Conservation (phyloP, 2,329 filamentous ascomycete genomes). For the Botrytis tulipae region DNA sequence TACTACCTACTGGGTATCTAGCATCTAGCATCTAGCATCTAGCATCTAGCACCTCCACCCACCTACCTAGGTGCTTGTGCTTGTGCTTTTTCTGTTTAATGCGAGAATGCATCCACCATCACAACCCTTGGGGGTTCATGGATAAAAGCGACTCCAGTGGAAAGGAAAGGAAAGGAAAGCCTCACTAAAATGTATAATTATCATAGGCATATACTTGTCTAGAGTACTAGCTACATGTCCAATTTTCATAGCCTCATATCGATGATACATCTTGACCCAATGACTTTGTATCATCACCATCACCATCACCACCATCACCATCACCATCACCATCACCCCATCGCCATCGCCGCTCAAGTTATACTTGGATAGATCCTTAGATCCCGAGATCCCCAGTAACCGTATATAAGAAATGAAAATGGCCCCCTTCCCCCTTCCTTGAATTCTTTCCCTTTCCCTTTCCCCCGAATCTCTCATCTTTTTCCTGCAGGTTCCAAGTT, state of each 20-base stretch:
- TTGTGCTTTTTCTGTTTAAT: not conserved
- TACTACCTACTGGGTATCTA: no score
- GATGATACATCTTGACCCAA: not conserved
- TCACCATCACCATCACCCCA: not conserved
- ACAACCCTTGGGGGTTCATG: not conserved
- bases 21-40: not conserved
- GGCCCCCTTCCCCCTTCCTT: not conserved
- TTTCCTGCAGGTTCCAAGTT: constrained; percentile 5
- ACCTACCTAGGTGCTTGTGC: not conserved
- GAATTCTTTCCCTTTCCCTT: not conserved
- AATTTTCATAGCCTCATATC: not conserved
- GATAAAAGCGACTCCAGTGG: not conserved
- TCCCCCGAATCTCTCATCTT: not conserved
- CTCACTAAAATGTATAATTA: not conserved
- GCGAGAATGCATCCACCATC: not conserved
- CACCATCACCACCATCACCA: no score
- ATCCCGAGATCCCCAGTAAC: not conserved
- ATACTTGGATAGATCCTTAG: not conserved
- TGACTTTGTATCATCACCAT: not conserved
- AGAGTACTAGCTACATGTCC: not conserved
- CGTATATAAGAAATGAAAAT: not conserved
- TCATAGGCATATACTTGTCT: not conserved
- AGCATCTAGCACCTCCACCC: not conserved
- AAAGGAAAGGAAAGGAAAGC: not conserved
- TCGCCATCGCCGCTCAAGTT: not conserved